phyloP scores from a whole-genome alignment of 768 basidiomycete species.

The Coprinellus micaceus region DNA sequence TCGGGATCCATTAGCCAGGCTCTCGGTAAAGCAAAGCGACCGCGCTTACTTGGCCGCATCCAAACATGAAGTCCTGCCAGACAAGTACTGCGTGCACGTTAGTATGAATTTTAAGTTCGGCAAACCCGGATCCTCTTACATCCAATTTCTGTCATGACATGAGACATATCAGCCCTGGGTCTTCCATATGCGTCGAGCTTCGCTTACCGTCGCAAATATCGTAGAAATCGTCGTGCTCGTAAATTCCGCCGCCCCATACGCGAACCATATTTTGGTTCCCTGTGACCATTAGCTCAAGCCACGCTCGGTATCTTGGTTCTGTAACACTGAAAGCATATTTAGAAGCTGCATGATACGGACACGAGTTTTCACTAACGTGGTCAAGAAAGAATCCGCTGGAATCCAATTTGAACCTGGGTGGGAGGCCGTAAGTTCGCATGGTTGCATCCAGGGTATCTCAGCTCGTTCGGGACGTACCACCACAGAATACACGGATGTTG shows the following conservation, averaged over 20 bases:
- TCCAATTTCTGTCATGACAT: slow-evolving; percentile 55
- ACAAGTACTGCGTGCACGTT: slow-evolving; percentile 61
- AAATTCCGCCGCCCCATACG: slow-evolving; percentile 93
- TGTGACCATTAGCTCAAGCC: slow-evolving; percentile 81
- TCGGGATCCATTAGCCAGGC: slow-evolving; percentile 6
- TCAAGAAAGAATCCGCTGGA: slow-evolving; percentile 88
- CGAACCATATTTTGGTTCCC: slow-evolving; percentile 93
- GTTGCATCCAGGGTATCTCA: too few species aligned
- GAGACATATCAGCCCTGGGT: neutral
- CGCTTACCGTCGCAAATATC: slow-evolving; percentile 70
- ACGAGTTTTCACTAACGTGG: slow-evolving; percentile 51
- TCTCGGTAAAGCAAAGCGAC: neutral
- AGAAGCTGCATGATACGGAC: too few species aligned
- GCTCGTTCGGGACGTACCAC: slow-evolving; percentile 63
- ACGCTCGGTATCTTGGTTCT: slow-evolving; percentile 61
- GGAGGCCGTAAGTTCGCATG: neutral
- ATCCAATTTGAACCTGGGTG: slow-evolving; percentile 91
- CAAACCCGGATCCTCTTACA: slow-evolving; percentile 36
- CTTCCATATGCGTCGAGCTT: neutral
- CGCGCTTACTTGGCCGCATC: slow-evolving; percentile 74
- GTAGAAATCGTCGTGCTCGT: slow-evolving; percentile 81
- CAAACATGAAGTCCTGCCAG: slow-evolving; percentile 99
- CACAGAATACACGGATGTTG: slow-evolving; percentile 82
- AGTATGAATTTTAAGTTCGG: neutral
- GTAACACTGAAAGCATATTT: slow-evolving; percentile 32